A percentile compares a stretch with the other conserved stretches of the same genome.
These are phyloP conservation scores for Phyllosticta citribraziliensis DNA, from an alignment of 2,329 filamentous ascomycete species.

Conservation along the genomic window DNA sequence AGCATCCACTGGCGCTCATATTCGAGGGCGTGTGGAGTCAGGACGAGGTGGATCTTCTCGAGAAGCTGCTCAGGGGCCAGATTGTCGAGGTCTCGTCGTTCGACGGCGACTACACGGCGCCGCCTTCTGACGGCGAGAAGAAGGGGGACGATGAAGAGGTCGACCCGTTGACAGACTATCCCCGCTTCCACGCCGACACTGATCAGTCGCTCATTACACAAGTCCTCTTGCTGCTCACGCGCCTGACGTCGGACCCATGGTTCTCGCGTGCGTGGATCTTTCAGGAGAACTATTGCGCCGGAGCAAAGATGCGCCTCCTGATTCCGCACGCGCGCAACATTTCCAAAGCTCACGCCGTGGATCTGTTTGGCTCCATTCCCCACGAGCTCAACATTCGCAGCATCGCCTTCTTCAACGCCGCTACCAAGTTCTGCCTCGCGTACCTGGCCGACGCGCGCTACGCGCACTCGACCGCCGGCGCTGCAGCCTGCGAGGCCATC, in stretches of 20 bases:
- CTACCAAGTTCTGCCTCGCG: conserved; percentile 7
- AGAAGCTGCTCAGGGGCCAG: neutral
- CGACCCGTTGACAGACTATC: neutral
- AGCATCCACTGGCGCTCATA: conserved; percentile 9
- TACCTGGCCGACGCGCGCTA: neutral
- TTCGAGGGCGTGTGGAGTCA: neutral
- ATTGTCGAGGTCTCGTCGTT: neutral
- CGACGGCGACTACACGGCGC: neutral
- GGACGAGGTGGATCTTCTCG: conserved; percentile 2
- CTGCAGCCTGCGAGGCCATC: neutral
- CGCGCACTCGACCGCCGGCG: neutral
- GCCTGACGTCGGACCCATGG: conserved; percentile 11
- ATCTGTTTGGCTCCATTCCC: neutral
- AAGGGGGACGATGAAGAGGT: neutral
- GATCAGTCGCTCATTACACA: neutral
- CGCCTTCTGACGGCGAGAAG: neutral
- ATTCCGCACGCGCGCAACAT: neutral
- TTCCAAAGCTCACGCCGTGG: neutral
- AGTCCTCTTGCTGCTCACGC: neutral
- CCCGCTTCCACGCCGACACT: neutral
- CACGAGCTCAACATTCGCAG: conserved; percentile 5
- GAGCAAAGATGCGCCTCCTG: conserved; percentile 7
- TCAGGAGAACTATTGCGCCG: conserved; percentile 12
- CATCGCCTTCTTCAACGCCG: conserved; percentile 9
- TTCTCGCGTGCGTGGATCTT: conserved; percentile 13